Conservation (phyloP, 2,329 filamentous ascomycete genomes). For the Ophiostoma piceae region DNA sequence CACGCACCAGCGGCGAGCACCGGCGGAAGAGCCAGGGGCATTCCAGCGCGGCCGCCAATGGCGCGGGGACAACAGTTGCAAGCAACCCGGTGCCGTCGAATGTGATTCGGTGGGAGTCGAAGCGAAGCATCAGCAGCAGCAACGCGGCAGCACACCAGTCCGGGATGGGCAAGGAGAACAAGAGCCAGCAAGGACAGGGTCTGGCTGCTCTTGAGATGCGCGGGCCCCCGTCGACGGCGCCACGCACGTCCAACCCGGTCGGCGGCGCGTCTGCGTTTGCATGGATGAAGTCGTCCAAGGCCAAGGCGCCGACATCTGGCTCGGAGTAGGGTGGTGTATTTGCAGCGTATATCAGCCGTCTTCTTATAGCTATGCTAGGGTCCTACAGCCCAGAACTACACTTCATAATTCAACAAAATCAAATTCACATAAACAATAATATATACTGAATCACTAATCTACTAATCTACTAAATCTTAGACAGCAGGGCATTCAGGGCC, state of each 20-base stretch:
- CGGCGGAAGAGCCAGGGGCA: constrained; percentile 49
- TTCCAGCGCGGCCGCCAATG: constrained; percentile 3
- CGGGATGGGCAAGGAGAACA: constrained; percentile 35
- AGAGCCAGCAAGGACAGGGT: constrained; percentile 29
- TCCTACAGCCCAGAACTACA: neutral
- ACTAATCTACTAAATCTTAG: constrained; percentile 40
- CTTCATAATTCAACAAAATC: no score
- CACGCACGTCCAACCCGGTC: constrained; percentile 70
- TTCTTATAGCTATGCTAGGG: neutral
- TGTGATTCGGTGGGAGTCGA: constrained; percentile 47
- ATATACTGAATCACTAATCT: no score
- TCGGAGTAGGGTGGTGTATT: neutral
- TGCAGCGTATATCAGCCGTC: no score
- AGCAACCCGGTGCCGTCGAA: constrained; percentile 21
- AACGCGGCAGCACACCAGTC: constrained; percentile 34
- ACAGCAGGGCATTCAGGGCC: constrained; percentile 61
- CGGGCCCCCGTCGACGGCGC: constrained; percentile 32
- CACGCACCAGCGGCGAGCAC: constrained; percentile 46
- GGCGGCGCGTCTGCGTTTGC: constrained; percentile 91
- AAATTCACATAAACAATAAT: no score
- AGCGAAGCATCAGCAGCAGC: constrained; percentile 42
- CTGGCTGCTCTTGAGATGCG: constrained; percentile 33
- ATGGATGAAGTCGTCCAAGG: constrained; percentile 63
- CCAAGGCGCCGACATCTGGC: neutral
- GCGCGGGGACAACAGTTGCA: constrained; percentile 22